These are phyloP conservation scores for Tilletia walkeri DNA, from an alignment of 1,284 basidiomycete species.

Conservation along the genomic window DNA sequence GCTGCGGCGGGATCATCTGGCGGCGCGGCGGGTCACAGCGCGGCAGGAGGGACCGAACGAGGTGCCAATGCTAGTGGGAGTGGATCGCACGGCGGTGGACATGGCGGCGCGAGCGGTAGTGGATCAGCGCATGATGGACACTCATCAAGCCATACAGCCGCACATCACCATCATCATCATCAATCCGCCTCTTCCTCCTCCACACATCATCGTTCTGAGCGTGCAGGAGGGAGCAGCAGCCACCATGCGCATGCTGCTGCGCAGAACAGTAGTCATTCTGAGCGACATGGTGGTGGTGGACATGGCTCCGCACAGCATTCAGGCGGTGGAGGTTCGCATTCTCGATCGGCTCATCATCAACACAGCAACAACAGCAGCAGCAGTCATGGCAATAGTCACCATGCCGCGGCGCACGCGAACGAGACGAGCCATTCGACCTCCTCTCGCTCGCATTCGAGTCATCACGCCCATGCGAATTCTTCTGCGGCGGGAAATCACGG, in stretches of 20 bases:
- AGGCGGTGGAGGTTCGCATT: background rate
- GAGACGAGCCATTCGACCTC: background rate
- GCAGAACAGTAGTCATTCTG: background rate
- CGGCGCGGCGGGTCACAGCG: conserved; percentile 36
- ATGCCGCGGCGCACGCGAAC: too few relatives aligned
- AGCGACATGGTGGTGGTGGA: background rate
- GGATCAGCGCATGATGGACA: too few relatives aligned
- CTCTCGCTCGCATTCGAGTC: background rate
- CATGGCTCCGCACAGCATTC: background rate
- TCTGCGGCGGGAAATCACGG: background rate
- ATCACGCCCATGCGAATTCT: background rate
- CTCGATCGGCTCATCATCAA: background rate
- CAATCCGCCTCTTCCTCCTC: too few relatives aligned
- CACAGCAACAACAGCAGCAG: background rate
- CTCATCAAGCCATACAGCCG: too few relatives aligned
- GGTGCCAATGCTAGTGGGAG: background rate
- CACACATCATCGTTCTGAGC: too few relatives aligned
- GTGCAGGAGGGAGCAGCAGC: too few relatives aligned
- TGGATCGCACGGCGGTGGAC: too few relatives aligned
- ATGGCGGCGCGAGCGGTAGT: too few relatives aligned
- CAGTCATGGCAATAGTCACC: background rate
- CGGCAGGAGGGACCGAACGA: background rate
- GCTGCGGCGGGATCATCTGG: conserved; percentile 26
- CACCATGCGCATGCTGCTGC: too few relatives aligned
- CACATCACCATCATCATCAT: too few relatives aligned